A percentile compares a stretch with the other conserved stretches of the same genome.
These are phyloP conservation scores for Trichocladium uniseriatum DNA, from an alignment of 495 filamentous ascomycete genomes.

Conservation along the genomic window DNA sequence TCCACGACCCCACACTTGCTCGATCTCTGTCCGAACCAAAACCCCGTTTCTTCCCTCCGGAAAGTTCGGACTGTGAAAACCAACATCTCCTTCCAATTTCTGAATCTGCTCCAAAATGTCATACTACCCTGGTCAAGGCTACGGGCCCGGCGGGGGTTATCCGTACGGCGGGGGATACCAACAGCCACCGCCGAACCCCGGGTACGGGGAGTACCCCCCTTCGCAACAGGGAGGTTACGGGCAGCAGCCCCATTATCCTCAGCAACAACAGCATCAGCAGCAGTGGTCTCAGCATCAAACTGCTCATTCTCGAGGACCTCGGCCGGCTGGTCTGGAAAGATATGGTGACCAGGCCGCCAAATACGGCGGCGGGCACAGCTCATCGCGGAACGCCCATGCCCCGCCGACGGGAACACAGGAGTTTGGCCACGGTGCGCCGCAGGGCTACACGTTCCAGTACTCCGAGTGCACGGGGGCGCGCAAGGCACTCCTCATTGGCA, in stretches of 20 bases:
- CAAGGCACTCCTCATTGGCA: conserved; percentile 84
- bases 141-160: too few species aligned
- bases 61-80: not conserved
- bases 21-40: too few species aligned
- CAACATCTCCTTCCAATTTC: not conserved
- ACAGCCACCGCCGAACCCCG: not conserved
- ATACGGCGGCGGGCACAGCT: conserved; percentile 7
- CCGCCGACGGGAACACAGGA: conserved; percentile 38
- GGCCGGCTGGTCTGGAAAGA: conserved; percentile 17
- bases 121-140: conserved; percentile 29
- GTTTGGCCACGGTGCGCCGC: conserved; percentile 41
- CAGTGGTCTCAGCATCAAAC: too few species aligned
- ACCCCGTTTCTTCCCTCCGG: too few species aligned
- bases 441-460: conserved; percentile 62
- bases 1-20: too few species aligned
- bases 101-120: conserved; percentile 16
- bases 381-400: conserved; percentile 35
- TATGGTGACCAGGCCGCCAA: not conserved
- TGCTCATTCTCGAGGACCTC: too few species aligned
- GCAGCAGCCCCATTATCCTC: conserved; percentile 15
- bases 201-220: conserved; percentile 22
- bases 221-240: conserved; percentile 15
- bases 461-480: conserved; percentile 77
- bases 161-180: too few species aligned
- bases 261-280: conserved; percentile 25